Evolutionary conservation across 306 rosid genomes (phyloP), one percentile per base, ranked within the genome.

Genomic region (Prosopis cineraria): DNA sequence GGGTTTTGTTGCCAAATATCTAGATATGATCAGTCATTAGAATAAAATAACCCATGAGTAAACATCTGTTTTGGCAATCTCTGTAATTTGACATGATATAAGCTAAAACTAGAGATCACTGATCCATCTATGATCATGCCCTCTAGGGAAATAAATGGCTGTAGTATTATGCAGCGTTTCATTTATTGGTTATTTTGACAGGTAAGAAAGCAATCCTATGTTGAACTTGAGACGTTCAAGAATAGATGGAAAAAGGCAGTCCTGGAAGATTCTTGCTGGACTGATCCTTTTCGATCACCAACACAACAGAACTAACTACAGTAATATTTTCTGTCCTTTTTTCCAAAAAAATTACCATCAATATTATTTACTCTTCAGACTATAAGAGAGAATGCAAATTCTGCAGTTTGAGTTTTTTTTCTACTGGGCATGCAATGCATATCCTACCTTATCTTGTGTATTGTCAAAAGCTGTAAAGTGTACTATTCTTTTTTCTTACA

Each of bases 181-280:
- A 25, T 41, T 78, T 58, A 50, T 52, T 22, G 16, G 22, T 19
- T 34, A 14, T 34, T 31, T 53, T 24, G 50, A 52, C 70, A 87
- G 86, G 88, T 81, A 73, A 81, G 90, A 79, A 84, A 74, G 63
- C 70, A 53, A 16, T 87, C 86, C 36, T 53, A 25, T 30, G 36
- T 56, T 76, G 84, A 87, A 72, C 64, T 87, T 34, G 88, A 87
- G 52, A 84, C 27, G 43, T 87, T 84, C 80, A 84, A 81, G 78
- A 78, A 55, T 11, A 87, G 86, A 79, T 87, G 84, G 90, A 79
- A 68, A 79, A 81, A 73, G 75, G 88, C 86, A 68, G 70, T 69
- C 20, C 53, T 20, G 65, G 84, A 79, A 24, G 88, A 87, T 63
- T 25, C 45, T 17, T 76, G 75, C 74, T 87, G 88, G 90, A 48